phyloP scores from a whole-genome alignment of 306 rosid species.

The Crotalaria pallida region DNA sequence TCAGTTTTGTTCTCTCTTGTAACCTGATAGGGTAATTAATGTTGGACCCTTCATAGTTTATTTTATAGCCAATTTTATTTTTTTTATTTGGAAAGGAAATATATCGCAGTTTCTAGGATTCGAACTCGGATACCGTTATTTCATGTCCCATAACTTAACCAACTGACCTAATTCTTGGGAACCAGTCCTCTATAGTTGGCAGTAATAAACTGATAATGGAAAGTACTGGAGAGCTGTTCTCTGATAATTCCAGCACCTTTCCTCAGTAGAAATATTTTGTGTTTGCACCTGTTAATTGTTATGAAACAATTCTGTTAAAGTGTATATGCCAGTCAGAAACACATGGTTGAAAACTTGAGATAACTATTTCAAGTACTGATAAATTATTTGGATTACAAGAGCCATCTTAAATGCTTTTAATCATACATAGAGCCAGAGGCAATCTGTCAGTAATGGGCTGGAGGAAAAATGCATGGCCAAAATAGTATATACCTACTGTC shows the following conservation, averaged over 20 bases:
- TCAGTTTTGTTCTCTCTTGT: background rate
- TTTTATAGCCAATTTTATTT: too few relatives aligned
- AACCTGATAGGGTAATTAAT: background rate
- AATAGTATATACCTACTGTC: conserved; percentile 1
- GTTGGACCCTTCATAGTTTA: background rate
- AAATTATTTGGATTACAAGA: background rate
- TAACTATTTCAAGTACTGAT: background rate
- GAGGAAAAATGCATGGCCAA: background rate
- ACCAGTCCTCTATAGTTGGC: background rate
- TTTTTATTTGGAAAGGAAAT: too few relatives aligned
- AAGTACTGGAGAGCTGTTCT: background rate
- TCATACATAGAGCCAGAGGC: background rate
- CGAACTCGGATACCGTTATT: too few relatives aligned
- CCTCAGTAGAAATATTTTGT: background rate
- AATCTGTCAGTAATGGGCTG: background rate
- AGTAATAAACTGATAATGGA: background rate
- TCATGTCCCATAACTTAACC: too few relatives aligned
- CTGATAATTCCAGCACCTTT: background rate
- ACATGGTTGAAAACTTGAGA: background rate
- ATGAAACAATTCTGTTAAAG: background rate
- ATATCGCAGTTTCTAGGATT: too few relatives aligned
- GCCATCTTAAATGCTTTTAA: background rate
- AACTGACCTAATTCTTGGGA: too few relatives aligned
- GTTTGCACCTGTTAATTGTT: background rate
- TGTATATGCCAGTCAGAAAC: background rate